These are phyloP conservation scores for Metarhizium album DNA, from an alignment of 2,329 filamentous ascomycete genomes.

Conservation along the genomic window DNA sequence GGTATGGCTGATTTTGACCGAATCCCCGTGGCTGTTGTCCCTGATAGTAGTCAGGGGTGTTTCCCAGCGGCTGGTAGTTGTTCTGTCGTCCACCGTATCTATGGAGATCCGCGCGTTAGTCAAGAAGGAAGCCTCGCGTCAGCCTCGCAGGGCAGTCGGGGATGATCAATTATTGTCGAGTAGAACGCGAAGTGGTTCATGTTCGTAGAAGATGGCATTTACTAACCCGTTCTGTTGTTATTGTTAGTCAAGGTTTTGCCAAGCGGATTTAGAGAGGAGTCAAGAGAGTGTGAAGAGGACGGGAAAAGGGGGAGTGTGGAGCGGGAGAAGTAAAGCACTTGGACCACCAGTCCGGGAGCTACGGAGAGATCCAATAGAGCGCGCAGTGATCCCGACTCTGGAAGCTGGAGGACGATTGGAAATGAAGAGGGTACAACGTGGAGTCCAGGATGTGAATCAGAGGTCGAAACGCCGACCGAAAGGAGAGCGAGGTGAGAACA, in stretches of 20 bases:
- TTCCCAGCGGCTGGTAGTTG: slow-evolving; percentile 47
- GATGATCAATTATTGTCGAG: not conserved
- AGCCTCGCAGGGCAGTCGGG: not conserved
- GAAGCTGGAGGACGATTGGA: too few relatives aligned
- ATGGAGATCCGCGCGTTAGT: slow-evolving; percentile 2
- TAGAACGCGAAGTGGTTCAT: not conserved
- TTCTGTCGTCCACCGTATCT: slow-evolving; percentile 47
- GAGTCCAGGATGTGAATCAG: not conserved
- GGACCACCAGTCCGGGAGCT: not conserved
- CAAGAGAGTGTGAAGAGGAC: not conserved
- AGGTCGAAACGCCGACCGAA: slow-evolving; percentile 14
- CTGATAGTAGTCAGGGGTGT: slow-evolving; percentile 23
- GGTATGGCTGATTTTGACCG: slow-evolving; percentile 1
- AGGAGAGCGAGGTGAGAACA: slow-evolving; percentile 8
- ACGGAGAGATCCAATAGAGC: not conserved
- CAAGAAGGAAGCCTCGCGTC: not conserved
- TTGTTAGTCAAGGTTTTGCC: slow-evolving; percentile 16
- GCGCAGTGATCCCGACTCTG: not conserved
- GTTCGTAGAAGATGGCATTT: slow-evolving; percentile 1
- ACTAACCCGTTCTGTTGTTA: slow-evolving; percentile 44
- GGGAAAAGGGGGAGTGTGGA: not conserved
- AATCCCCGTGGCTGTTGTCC: slow-evolving; percentile 6
- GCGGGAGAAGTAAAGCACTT: not conserved
- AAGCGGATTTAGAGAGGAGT: not conserved
- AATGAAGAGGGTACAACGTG: not conserved